phyloP scores from a whole-genome alignment of 345 rosid genomes.

The Aquilaria sinensis region DNA sequence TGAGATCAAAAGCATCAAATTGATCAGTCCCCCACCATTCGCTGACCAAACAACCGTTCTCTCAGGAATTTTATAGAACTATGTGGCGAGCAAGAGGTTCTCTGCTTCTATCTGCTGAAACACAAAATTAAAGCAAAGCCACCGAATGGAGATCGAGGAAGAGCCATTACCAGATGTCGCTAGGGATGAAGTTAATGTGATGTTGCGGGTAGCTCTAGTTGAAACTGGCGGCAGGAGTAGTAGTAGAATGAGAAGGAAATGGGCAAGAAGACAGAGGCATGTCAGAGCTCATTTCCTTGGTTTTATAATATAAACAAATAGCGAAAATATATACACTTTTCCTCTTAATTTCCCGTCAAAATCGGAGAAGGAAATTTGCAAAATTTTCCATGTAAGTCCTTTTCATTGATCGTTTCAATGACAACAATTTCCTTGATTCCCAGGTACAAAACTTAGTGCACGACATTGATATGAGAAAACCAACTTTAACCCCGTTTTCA shows the following conservation, averaged over 20 bases:
- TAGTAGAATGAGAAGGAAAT: constrained; percentile 7
- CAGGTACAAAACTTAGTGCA: no score
- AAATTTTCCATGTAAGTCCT: no score
- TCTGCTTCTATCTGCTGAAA: constrained; percentile 19
- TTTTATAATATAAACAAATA: no score
- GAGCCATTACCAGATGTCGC: constrained; percentile 17
- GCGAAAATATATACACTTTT: no score
- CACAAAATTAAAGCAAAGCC: constrained; percentile 41
- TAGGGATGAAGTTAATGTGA: constrained; percentile 21
- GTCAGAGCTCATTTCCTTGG: no score
- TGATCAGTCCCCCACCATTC: constrained; percentile 11
- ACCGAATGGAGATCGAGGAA: constrained; percentile 37
- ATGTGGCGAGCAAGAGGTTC: constrained; percentile 29
- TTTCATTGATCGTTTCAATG: no score
- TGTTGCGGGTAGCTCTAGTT: constrained; percentile 20
- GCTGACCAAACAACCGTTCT: constrained; percentile 46
- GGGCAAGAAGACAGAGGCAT: not conserved
- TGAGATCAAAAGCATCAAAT: no score
- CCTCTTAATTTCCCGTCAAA: no score
- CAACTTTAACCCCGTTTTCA: no score
- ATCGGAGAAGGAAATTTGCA: no score
- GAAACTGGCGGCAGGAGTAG: constrained; percentile 13
- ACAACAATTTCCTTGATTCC: no score
- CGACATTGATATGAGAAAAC: no score
- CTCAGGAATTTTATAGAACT: constrained; percentile 34